Conservation (phyloP, 192 early-diverging fungal species). For the Phlyctochytrium bullatum region DNA sequence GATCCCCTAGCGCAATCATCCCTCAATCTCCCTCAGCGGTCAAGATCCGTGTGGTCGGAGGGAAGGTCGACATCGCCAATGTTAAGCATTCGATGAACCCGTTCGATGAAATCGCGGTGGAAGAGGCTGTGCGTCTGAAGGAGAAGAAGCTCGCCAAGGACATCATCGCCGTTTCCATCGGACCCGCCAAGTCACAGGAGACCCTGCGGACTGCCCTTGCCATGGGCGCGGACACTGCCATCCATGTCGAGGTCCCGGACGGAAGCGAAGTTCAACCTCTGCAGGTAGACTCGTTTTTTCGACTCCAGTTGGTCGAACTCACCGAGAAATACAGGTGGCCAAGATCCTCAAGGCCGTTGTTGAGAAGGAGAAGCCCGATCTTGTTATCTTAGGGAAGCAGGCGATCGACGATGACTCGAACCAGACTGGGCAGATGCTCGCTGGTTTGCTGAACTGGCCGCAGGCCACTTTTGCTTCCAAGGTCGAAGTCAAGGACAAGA, state of each 20-base stretch:
- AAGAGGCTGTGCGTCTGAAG: conserved; percentile 92
- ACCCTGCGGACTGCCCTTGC: conserved; percentile 93
- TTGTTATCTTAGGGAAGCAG: conserved; percentile 97
- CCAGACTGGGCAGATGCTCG: conserved; percentile 99
- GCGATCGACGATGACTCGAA: conserved; percentile 97
- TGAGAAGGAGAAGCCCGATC: conserved; percentile 86
- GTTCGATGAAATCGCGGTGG: conserved; percentile 99
- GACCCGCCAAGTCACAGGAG: conserved; percentile 85
- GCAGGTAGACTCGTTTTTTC: conserved; percentile 55
- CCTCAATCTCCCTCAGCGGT: conserved; percentile 55
- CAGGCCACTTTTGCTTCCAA: conserved; percentile 97
- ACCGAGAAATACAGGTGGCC: conserved; percentile 60
- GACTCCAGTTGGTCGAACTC: background rate
- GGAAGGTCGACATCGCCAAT: conserved; percentile 77
- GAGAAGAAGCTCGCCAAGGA: conserved; percentile 78
- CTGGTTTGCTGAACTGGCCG: conserved; percentile 69
- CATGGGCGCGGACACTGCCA: conserved; percentile 94
- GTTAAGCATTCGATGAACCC: conserved; percentile 94
- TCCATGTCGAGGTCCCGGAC: conserved; percentile 86
- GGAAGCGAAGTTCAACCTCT: conserved; percentile 56
- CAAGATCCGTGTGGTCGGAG: conserved; percentile 93
- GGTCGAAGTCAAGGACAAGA: conserved; percentile 68
- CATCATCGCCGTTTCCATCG: conserved; percentile 86
- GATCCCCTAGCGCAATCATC: background rate
- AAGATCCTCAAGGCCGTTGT: conserved; percentile 88